phyloP scores from a whole-genome alignment of 2,329 filamentous ascomycete species.

The Aspergillus felis region DNA sequence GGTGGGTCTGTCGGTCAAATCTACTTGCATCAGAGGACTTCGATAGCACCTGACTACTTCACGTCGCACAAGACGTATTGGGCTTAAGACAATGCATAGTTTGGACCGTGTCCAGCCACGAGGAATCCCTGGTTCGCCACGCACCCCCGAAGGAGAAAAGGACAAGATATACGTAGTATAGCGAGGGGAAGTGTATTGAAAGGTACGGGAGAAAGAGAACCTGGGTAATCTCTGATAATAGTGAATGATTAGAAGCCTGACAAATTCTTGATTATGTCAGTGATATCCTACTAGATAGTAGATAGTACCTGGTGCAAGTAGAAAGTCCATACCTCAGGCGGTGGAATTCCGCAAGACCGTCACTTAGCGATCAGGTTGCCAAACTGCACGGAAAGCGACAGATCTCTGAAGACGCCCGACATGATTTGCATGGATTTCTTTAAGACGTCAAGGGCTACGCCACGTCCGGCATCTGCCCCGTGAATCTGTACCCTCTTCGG shows the following conservation, averaged over 20 bases:
- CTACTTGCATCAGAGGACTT: background rate
- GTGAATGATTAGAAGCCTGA: background rate
- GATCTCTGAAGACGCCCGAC: background rate
- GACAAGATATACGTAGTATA: background rate
- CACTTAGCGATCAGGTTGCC: background rate
- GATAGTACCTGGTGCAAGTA: background rate
- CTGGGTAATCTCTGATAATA: background rate
- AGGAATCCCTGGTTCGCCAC: background rate
- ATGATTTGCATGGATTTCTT: background rate
- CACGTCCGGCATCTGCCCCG: background rate
- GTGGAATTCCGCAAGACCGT: background rate
- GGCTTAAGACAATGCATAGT: background rate
- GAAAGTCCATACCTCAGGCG: background rate
- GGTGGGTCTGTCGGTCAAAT: background rate
- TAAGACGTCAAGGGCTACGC: background rate
- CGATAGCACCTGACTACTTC: background rate
- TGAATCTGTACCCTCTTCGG: background rate
- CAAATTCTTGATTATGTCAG: background rate
- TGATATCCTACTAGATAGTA: background rate
- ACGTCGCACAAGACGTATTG: background rate
- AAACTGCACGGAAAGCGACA: background rate
- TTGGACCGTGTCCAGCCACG: background rate
- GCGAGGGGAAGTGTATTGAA: background rate
- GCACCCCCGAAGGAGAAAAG: background rate
- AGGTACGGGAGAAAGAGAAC: background rate